Percentiles rank a stretch among this genome's conserved stretches.
phyloP scores from a whole-genome alignment of 331 rosid species.

The Malus hybrid region DNA sequence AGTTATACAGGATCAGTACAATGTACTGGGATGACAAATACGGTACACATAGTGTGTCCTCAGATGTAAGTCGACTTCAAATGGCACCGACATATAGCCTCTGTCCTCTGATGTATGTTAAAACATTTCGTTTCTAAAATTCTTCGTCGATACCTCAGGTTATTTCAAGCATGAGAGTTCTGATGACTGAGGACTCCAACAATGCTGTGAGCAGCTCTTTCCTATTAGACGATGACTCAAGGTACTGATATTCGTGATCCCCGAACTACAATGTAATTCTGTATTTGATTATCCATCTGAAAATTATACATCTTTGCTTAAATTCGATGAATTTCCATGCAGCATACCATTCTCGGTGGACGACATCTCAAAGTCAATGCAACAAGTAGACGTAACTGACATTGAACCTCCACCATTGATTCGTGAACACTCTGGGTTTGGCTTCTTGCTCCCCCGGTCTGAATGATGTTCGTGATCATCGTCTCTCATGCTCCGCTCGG shows the following conservation, averaged over 20 bases:
- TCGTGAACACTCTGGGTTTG: constrained; percentile 92
- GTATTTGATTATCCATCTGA: not conserved
- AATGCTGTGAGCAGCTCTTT: constrained; percentile 92
- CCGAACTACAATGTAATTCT: not conserved
- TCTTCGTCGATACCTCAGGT: constrained; percentile 38
- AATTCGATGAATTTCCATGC: constrained; percentile 22
- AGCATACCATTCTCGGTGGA: constrained; percentile 99
- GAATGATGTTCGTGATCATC: constrained; percentile 36
- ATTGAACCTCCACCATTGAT: constrained; percentile 94
- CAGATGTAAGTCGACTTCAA: constrained; percentile 56
- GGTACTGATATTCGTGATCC: constrained; percentile 29
- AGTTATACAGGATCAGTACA: constrained; percentile 91
- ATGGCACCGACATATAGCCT: not conserved
- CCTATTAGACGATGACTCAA: constrained; percentile 92
- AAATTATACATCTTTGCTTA: not conserved
- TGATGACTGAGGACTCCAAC: constrained; percentile 90
- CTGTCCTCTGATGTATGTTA: not conserved
- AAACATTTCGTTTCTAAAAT: not conserved
- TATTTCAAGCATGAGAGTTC: constrained; percentile 76
- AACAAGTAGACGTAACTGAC: constrained; percentile 74
- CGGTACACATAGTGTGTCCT: constrained; percentile 90
- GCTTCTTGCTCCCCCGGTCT: constrained; percentile 78
- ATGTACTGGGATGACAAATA: constrained; percentile 99
- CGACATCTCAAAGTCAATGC: constrained; percentile 89
- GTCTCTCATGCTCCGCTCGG: constrained; percentile 18